Base-by-base conservation (phyloP, 257 asterid species). In the Nicotiana tabacum region DNA sequence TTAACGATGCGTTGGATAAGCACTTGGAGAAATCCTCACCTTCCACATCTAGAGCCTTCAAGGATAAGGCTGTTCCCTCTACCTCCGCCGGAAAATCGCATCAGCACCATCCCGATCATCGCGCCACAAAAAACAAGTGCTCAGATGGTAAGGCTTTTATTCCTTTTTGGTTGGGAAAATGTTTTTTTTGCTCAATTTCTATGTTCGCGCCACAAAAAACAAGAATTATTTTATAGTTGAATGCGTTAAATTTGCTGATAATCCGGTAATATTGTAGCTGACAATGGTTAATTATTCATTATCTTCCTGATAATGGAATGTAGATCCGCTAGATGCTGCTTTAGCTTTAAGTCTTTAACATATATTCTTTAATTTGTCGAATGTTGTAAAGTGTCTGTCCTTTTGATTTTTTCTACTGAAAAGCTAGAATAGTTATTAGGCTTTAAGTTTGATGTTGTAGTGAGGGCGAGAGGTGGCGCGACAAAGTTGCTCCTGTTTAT, bases 1-100 rank as follows among this genome's bases (percentile, higher is more conserved):
- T 96, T 80, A 96, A 94, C 89, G 99, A 96, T 83, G 95, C 92
- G 65, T 88, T 96, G 90, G 98, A 94, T 90, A 94, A 93, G 82
- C 97, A 96, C 78, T 86, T 96, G 90, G 98, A 96, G 92, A 96
- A 92, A 89, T 93, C 97, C 3, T 90, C 98, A 13, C 93, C 96
- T 6, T 95, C 99, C 21, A 90, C 97, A 29, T 92, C 98, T 39
- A 90, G 95, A 74, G 92, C 87, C 86, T 84, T 86, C 48, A 86
- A 87, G 88, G 90, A 82, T 66, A 94, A 94, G 37, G 86, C 91
- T 78, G 86, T 88, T 27, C 87, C 98, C 21, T 93, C 96, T 76
- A 88, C 93, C 68, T 90, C 97, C 69, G 81, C 86, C 58, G 84
- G 94, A 9, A 91, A 91, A 81, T 84, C 79, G 79, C 86, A 83